These are phyloP conservation scores for Wickerhamiella infanticola DNA, from an alignment of 1,139 yeast species.

Conservation along the genomic window DNA sequence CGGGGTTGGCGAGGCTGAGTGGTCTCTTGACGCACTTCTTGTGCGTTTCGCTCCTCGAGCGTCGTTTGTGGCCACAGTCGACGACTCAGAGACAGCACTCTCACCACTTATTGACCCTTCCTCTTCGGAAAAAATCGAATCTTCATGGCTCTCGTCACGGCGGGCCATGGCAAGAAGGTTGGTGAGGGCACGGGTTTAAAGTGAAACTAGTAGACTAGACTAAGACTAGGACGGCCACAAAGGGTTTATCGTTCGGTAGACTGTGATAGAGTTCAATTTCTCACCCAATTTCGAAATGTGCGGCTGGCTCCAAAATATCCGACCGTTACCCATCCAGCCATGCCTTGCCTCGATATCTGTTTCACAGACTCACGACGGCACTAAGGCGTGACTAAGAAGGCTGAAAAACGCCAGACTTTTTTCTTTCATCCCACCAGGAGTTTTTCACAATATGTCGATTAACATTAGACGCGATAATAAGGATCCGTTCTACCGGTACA, in stretches of 20 bases:
- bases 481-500: constrained; percentile 97
- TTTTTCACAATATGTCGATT: constrained; percentile 28
- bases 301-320: no score
- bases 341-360: no score
- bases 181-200: background rate
- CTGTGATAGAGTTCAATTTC: no score
- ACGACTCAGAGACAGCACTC: background rate
- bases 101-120: background rate
- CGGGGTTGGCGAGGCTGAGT: background rate
- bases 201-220: no score
- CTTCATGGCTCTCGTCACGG: background rate
- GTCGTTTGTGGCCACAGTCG: no score
- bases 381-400: background rate
- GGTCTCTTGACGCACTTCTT: no score
- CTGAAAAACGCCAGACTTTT: background rate
- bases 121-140: background rate
- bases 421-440: background rate
- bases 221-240: no score
- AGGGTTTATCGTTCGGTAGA: no score
- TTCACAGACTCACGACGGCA: no score
- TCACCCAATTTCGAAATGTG: no score
- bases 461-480: constrained; percentile 94
- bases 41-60: no score
- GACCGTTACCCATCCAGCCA: no score
- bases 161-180: background rate